Evolutionary conservation across 352 stramenopile species (phyloP).

Genomic region (Hyaloperonospora arabidopsidis): DNA sequence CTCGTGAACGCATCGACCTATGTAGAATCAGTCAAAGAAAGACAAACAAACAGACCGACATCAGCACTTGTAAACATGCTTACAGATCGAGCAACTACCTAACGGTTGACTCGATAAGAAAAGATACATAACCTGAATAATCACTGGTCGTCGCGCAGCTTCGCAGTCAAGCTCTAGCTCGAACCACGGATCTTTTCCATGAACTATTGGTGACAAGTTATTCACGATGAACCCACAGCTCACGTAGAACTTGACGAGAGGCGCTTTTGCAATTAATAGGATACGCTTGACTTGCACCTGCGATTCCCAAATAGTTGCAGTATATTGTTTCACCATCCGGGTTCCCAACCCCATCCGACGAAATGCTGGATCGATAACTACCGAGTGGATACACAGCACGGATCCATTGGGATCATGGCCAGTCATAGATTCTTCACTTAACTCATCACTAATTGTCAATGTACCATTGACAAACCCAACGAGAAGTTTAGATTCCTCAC

Average conservation of each 20-base stretch:
- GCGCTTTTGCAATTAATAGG: slow-evolving; percentile 72
- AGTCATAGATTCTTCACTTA: slow-evolving; percentile 69
- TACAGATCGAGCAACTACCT: not conserved
- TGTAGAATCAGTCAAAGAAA: not conserved
- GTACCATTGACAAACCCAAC: slow-evolving; percentile 89
- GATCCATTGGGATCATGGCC: slow-evolving; percentile 63
- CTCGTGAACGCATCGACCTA: slow-evolving; percentile 68
- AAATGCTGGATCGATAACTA: slow-evolving; percentile 64
- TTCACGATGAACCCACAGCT: slow-evolving; percentile 68
- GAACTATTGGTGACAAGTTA: slow-evolving; percentile 56
- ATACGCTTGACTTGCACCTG: slow-evolving; percentile 59
- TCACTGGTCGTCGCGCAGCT: slow-evolving; percentile 18
- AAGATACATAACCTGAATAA: slow-evolving; percentile 35
- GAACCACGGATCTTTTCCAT: slow-evolving; percentile 82
- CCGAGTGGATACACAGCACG: slow-evolving; percentile 86
- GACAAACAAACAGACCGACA: not conserved
- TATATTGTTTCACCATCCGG: slow-evolving; percentile 81
- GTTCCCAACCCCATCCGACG: slow-evolving; percentile 62
- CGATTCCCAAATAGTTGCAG: slow-evolving; percentile 33
- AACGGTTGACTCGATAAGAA: not conserved
- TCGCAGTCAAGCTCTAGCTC: slow-evolving; percentile 57
- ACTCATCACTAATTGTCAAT: slow-evolving; percentile 37
- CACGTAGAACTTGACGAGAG: slow-evolving; percentile 84
- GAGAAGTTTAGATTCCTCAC: slow-evolving; percentile 23
- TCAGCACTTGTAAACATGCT: not conserved